These are phyloP conservation scores for Chalaropsis ovoidea DNA, from an alignment of 2,329 filamentous ascomycete species.

Conservation along the genomic window DNA sequence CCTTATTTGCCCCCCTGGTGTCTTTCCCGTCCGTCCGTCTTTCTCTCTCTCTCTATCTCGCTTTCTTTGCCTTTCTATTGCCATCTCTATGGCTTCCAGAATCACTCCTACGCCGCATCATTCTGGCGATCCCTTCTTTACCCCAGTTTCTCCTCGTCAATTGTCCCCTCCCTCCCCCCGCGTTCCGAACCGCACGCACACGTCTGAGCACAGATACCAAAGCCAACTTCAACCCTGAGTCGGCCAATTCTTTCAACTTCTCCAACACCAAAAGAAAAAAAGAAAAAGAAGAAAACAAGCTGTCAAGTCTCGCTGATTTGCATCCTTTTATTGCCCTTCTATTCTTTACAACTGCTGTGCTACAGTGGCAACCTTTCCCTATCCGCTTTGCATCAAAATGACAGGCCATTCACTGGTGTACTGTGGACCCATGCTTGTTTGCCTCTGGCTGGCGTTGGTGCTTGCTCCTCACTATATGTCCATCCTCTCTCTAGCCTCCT, in stretches of 20 bases:
- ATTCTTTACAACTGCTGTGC: neutral
- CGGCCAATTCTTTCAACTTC: neutral
- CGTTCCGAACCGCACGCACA: neutral
- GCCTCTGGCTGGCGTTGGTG: neutral
- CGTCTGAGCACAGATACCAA: neutral
- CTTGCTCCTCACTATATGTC: slow-evolving; percentile 3
- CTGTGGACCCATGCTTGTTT: neutral
- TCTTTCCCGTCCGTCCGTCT: too few relatives aligned
- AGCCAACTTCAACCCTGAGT: neutral
- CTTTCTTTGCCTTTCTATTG: neutral
- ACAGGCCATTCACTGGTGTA: neutral
- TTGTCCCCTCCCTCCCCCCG: neutral
- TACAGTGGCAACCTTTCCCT: neutral
- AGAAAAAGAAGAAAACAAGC: neutral
- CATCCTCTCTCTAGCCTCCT: neutral
- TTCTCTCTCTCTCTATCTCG: too few relatives aligned
- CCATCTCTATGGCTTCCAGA: neutral
- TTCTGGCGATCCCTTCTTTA: neutral
- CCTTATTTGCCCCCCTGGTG: neutral
- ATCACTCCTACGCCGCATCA: neutral
- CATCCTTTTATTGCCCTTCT: neutral
- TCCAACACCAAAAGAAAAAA: neutral
- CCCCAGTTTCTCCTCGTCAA: neutral
- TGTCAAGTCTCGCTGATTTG: neutral
- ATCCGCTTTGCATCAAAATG: neutral